Evolutionary conservation across 2,329 filamentous ascomycete species (phyloP).

Genomic region (Cytospora mali): DNA sequence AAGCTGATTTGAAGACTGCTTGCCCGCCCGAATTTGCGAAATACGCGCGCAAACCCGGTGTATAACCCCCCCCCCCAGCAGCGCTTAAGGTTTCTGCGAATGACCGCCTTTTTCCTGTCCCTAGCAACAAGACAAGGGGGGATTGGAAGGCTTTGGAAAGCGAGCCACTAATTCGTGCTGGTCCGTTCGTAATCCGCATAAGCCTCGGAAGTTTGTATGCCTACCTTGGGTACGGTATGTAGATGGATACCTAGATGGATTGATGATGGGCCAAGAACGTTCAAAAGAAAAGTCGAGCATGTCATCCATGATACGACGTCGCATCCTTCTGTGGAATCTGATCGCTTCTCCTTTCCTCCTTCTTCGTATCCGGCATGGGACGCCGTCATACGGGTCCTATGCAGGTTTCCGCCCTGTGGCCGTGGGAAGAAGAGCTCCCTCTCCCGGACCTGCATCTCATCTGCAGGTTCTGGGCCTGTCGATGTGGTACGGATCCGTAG

Average conservation of each 20-base stretch:
- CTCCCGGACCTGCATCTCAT: constrained; percentile 16
- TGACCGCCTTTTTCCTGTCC: neutral
- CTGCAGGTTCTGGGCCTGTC: neutral
- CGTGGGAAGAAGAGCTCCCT: constrained; percentile 1
- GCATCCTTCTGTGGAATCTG: neutral
- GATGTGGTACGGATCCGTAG: too few relatives aligned
- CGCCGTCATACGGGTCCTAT: constrained; percentile 9
- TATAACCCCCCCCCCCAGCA: neutral
- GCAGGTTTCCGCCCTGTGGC: constrained; percentile 2
- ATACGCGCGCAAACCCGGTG: constrained; percentile 1
- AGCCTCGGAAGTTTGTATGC: neutral
- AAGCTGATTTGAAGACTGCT: constrained; percentile 11
- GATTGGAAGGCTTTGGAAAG: too few relatives aligned
- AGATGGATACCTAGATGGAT: too few relatives aligned
- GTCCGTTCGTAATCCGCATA: too few relatives aligned
- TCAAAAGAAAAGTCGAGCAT: neutral
- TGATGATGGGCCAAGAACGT: too few relatives aligned
- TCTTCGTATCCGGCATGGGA: constrained; percentile 16
- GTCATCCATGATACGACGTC: neutral
- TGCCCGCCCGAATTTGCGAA: neutral
- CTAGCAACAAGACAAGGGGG: neutral
- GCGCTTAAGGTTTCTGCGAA: constrained; percentile 11
- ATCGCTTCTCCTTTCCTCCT: neutral
- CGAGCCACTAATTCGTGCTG: too few relatives aligned
- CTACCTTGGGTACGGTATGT: neutral